phyloP scores from a whole-genome alignment of 2,329 filamentous ascomycete species.

The Sordariomycetes sp. region DNA sequence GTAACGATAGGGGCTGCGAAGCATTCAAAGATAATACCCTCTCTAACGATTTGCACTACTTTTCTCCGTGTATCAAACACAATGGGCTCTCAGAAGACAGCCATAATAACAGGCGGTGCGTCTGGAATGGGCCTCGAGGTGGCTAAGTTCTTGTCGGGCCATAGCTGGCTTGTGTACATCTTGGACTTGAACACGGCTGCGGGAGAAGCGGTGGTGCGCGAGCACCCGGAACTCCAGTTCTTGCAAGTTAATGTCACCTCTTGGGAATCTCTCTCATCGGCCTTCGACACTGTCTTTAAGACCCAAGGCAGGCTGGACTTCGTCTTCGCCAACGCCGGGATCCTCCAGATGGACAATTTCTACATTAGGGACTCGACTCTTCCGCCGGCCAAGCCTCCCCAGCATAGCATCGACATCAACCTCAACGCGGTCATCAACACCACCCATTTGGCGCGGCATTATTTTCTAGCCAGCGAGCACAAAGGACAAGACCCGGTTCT shows the following conservation, averaged over 20 bases:
- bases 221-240: constrained; percentile 3
- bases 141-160: constrained; percentile 8
- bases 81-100: constrained; percentile 6
- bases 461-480: constrained; percentile 20
- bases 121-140: constrained; percentile 13
- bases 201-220: constrained; percentile 6
- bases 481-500: constrained; percentile 12
- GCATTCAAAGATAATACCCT: no score
- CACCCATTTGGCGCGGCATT: constrained; percentile 27
- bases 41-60: no score
- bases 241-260: constrained; percentile 9
- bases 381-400: constrained; percentile 14
- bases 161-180: constrained; percentile 10
- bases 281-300: constrained; percentile 25
- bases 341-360: constrained; percentile 28
- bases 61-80: not conserved
- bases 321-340: constrained; percentile 36
- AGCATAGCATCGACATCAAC: constrained; percentile 18
- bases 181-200: constrained; percentile 11
- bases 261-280: constrained; percentile 11
- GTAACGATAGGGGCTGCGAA: no score
- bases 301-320: constrained; percentile 27
- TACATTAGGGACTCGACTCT: constrained; percentile 10
- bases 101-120: constrained; percentile 11
- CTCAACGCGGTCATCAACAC: constrained; percentile 24